Conservation (phyloP, 2,329 filamentous ascomycete genomes). For the Fusarium torulosum region DNA sequence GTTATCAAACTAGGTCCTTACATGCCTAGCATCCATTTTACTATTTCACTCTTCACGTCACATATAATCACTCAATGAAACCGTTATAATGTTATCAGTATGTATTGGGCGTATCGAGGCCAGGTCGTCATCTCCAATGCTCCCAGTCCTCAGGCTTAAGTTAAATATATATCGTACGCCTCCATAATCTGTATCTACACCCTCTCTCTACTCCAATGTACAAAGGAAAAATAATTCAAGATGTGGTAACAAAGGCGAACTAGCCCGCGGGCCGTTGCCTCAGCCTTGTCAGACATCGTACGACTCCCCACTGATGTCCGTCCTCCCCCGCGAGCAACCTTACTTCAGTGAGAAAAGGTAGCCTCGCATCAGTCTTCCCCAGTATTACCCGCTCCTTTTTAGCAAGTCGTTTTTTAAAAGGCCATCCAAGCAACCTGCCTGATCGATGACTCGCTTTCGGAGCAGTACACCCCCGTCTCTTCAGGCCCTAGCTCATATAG, state of each 20-base stretch:
- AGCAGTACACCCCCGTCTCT: slow-evolving; percentile 40
- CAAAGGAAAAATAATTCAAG: slow-evolving; percentile 48
- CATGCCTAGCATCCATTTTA: too few species aligned
- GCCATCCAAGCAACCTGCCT: slow-evolving; percentile 34
- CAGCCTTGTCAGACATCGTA: slow-evolving; percentile 49
- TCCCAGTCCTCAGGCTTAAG: slow-evolving; percentile 22
- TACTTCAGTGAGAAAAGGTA: slow-evolving; percentile 40
- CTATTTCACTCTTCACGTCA: background rate
- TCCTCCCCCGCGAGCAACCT: slow-evolving; percentile 39
- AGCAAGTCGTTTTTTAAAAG: slow-evolving; percentile 28
- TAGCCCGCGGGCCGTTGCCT: slow-evolving; percentile 44
- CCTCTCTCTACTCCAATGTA: slow-evolving; percentile 33
- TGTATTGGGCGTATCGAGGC: slow-evolving; percentile 35
- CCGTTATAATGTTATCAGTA: slow-evolving; percentile 24
- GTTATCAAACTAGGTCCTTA: background rate
- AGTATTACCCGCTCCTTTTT: slow-evolving; percentile 48
- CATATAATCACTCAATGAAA: background rate
- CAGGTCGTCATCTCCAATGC: slow-evolving; percentile 26
- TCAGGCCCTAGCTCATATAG: slow-evolving; percentile 26
- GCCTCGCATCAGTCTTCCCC: slow-evolving; percentile 48
- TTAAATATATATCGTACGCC: slow-evolving; percentile 35
- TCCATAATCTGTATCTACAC: slow-evolving; percentile 43
- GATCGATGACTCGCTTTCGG: slow-evolving; percentile 40
- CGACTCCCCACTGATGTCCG: slow-evolving; percentile 48
- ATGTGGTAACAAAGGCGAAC: slow-evolving; percentile 25